These are phyloP conservation scores for Chloris gayana DNA, from an alignment of 176 grass and related monocot species.

Conservation along the genomic window DNA sequence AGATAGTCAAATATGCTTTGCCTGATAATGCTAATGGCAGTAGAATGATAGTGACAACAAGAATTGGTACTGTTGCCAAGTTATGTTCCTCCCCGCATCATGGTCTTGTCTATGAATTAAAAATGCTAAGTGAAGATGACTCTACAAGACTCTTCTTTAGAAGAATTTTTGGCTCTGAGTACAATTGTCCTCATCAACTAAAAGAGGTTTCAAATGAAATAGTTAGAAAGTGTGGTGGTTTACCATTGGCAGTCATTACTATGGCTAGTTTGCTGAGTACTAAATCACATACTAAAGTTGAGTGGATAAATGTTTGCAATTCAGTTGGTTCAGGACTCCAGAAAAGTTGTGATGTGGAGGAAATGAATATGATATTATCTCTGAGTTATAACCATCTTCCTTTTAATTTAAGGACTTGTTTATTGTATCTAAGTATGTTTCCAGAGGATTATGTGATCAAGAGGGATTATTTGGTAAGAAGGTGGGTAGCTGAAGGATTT, in stretches of 20 bases:
- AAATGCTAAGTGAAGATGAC: slow-evolving; percentile 33
- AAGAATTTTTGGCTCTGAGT: slow-evolving; percentile 46
- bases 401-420: slow-evolving; percentile 50
- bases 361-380: slow-evolving; percentile 56
- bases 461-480: slow-evolving; percentile 52
- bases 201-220: slow-evolving; percentile 45
- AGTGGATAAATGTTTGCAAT: slow-evolving; percentile 39
- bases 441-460: slow-evolving; percentile 51
- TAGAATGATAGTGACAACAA: slow-evolving; percentile 51
- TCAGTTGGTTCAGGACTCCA: slow-evolving; percentile 53
- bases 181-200: slow-evolving; percentile 42
- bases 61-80: slow-evolving; percentile 44
- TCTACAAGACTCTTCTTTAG: slow-evolving; percentile 49
- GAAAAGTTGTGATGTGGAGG: slow-evolving; percentile 35
- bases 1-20: slow-evolving; percentile 39
- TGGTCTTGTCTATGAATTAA: slow-evolving; percentile 46
- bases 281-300: slow-evolving; percentile 27
- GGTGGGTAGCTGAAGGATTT: slow-evolving; percentile 60
- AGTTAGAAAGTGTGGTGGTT: slow-evolving; percentile 49
- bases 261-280: slow-evolving; percentile 47
- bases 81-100: slow-evolving; percentile 37
- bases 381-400: slow-evolving; percentile 58
- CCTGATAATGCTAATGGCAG: slow-evolving; percentile 46
- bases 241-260: slow-evolving; percentile 55
- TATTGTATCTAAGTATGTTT: slow-evolving; percentile 59